Base-by-base conservation (phyloP, 2,329 filamentous ascomycete species). In the Hypoxylon sp. region DNA sequence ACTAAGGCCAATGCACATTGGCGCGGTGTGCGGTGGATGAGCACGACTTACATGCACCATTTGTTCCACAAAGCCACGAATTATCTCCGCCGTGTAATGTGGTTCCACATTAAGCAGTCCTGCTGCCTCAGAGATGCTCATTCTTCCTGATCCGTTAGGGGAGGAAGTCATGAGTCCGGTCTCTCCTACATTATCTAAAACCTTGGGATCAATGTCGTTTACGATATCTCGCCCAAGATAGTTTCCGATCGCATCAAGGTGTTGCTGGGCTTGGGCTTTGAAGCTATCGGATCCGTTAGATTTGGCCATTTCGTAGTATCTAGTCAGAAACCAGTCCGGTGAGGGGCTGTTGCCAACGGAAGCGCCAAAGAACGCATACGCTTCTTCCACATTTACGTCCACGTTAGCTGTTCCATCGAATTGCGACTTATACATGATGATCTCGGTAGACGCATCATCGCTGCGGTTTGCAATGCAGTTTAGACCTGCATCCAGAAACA, bases 361-460 rank as follows among this genome's bases (percentile, higher is more conserved):
- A n/a, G 61, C 54, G 7, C 50, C 68, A 35, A 78, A 77, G 51
- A 75, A 78, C 1, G 59, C 50, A 31, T 72, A 75, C 2, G 77
- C 77, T 6, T 71, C 71, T 60, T 72, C 59, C 2, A 76, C 42
- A n/a, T 53, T 40, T 31, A 44, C 25, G 14, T 73, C 68, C 6
- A 60, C 46, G 30, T 61, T 11, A 4, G 62, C 57, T 27, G 64
- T 35, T 14, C 66, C 54, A 30, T 78, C 77, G 55, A 77, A 77
- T 20, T 72, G 64, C 6, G 76, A 78, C 37, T 62, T 74, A 46
- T 75, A 76, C 51, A 76, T 71, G 42, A 74, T 72, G 20, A 79
- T 74, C 27, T 70, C 70, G 0, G 73, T 59, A 3, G 66, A 68
- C 0, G 76, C 74, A 22, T 76, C 72, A 46, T 76, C 73, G 20